phyloP scores from a whole-genome alignment of 352 stramenopile genomes.

The Phytophthora europaea region DNA sequence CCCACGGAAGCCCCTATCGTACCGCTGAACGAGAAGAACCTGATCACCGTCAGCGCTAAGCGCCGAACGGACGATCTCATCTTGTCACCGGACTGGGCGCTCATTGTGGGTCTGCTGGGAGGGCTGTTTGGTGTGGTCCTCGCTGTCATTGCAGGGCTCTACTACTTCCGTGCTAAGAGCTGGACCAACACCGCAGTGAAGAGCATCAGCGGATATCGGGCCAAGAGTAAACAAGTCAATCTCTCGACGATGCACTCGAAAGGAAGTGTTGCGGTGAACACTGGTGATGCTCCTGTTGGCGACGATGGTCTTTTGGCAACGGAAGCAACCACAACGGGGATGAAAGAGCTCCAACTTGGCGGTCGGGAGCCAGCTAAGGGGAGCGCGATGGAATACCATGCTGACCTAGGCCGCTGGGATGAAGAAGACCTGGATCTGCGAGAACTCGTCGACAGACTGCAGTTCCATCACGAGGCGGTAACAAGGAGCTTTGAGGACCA shows the following conservation, averaged over 20 bases:
- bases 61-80: conserved; percentile 84
- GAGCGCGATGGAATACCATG: conserved; percentile 46
- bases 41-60: conserved; percentile 88
- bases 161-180: conserved; percentile 88
- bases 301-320: conserved; percentile 16
- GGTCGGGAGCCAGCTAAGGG: conserved; percentile 22
- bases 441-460: conserved; percentile 78
- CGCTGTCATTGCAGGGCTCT: conserved; percentile 78
- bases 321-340: conserved; percentile 16
- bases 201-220: conserved; percentile 52
- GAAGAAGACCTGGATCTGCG: conserved; percentile 82
- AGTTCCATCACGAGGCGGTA: conserved; percentile 83
- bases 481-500: conserved; percentile 82
- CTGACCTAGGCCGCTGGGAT: conserved; percentile 73
- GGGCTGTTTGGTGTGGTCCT: conserved; percentile 82
- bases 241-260: conserved; percentile 77
- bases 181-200: conserved; percentile 64
- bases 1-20: conserved; percentile 87
- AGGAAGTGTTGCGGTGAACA: conserved; percentile 65
- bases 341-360: conserved; percentile 34
- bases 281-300: conserved; percentile 21
- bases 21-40: conserved; percentile 85
- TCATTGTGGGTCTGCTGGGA: conserved; percentile 82
- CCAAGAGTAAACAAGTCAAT: conserved; percentile 65
- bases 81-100: conserved; percentile 88